Evolutionary conservation across 1,284 basidiomycete genomes (phyloP), one percentile per base, ranked within the genome.

Genomic region (Stygiomarasmius scandens): DNA sequence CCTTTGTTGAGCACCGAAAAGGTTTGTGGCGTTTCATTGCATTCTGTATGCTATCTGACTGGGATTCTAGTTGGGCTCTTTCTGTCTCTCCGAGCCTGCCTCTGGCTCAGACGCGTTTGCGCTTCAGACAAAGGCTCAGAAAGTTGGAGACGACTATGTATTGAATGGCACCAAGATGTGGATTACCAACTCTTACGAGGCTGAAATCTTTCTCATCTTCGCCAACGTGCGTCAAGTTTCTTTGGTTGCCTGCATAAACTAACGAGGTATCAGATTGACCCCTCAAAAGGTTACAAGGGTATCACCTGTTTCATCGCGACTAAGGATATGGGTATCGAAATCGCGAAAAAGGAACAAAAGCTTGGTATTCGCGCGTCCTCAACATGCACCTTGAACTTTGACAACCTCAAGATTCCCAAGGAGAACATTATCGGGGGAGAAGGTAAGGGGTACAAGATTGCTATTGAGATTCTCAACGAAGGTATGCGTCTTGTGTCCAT

Each of bases 321-420:
- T 55, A 97, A 95, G 74, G 93, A 96, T 62, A 96, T 96, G 93
- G 97, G 97, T 16, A 84, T 99, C 63, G 81, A 98, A 74, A 95
- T 99, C 62, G 95, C 95, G 48, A 99, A 99, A 83, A 98, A 98
- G 80, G 96, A 99, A 75, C 88, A 96, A 12, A 99, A 99, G 77
- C 87, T 99, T 55, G 96, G 96, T 59, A 99, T 99, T 71, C 84
- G 91, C 53, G 95, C 96, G 0, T 96, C 93, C n/a, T 97, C 95
- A 22, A 99, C 96, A 0, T 99, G 96, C 73, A 89, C 94, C 1
- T 83, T 99, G 63, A 93, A 91, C 77, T 97, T 99, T 72, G 97
- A 99, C 77, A 95, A 98, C 70, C 77, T 99, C 69, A 90, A 87
- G 61, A 50, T 99, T 45, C 97, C 96, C 3, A 89, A 85, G 56